A percentile compares a stretch with the other conserved stretches of the same genome.
phyloP scores from a whole-genome alignment of 371 early-diverging fungal species.

The Mortierella sp. region DNA sequence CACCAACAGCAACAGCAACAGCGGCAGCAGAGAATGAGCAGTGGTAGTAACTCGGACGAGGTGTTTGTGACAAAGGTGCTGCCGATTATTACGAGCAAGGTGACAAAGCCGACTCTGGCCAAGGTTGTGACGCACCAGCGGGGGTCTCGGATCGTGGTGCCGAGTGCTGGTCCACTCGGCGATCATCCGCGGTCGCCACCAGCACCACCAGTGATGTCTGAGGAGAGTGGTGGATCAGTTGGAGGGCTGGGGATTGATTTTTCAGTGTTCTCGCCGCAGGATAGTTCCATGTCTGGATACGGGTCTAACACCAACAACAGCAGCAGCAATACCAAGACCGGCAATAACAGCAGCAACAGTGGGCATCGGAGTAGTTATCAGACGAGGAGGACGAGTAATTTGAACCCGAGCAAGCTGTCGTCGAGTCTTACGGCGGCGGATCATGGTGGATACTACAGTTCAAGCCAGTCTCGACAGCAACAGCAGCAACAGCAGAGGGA shows the following conservation, averaged over 20 bases:
- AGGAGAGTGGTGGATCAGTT: neutral
- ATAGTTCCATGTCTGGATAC: constrained; percentile 1
- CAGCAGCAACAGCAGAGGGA: neutral
- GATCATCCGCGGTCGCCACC: constrained; percentile 4
- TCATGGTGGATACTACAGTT: too few relatives aligned
- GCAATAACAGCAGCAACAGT: neutral
- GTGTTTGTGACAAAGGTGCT: constrained; percentile 33
- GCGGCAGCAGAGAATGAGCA: constrained; percentile 2
- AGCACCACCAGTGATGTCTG: neutral
- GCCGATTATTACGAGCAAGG: constrained; percentile 32
- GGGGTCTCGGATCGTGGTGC: constrained; percentile 23
- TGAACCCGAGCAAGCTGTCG: neutral
- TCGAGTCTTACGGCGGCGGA: too few relatives aligned
- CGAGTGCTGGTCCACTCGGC: constrained; percentile 16
- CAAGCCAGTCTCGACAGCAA: neutral
- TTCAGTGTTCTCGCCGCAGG: constrained; percentile 17
- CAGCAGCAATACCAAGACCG: too few relatives aligned
- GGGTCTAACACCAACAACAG: neutral
- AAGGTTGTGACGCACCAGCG: constrained; percentile 37
- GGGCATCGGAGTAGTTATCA: neutral
- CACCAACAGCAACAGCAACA: neutral
- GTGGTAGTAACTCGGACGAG: neutral
- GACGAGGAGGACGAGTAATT: constrained; percentile 1
- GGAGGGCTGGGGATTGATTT: constrained; percentile 34
- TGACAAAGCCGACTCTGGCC: constrained; percentile 33